Evolutionary conservation across 1,139 yeast genomes (phyloP).

Genomic region (Yamadazyma aaseri): DNA sequence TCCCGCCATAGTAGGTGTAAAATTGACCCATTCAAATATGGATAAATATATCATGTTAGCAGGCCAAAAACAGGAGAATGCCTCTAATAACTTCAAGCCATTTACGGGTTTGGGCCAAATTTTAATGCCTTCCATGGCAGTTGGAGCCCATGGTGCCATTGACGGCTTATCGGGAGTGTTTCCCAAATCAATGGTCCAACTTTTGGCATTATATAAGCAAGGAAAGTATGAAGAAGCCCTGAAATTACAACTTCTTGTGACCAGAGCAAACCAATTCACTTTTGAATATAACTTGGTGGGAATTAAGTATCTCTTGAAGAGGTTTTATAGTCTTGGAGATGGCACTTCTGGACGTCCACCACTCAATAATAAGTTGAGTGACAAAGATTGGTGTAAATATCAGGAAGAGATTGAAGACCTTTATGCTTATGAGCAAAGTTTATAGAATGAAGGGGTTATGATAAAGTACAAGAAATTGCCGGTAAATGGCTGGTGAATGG

Average conservation of each 20-base stretch:
- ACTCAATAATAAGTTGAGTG: conserved; percentile 13
- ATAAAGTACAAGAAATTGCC: too few species aligned
- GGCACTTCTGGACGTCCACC: conserved; percentile 18
- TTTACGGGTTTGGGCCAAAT: conserved; percentile 52
- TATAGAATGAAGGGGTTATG: conserved; percentile 1
- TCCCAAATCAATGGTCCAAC: conserved; percentile 38
- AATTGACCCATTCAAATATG: conserved; percentile 40
- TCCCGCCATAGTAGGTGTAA: conserved; percentile 36
- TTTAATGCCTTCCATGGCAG: conserved; percentile 41
- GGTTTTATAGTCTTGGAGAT: conserved; percentile 20
- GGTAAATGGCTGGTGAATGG: too few species aligned
- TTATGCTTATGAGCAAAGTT: conserved; percentile 12
- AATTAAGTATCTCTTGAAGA: conserved; percentile 31
- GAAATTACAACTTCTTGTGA: conserved; percentile 34
- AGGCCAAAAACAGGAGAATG: conserved; percentile 24
- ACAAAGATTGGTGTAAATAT: conserved; percentile 12
- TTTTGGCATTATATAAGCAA: conserved; percentile 25
- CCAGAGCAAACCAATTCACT: conserved; percentile 42
- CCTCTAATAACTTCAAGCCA: conserved; percentile 33
- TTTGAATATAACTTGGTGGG: conserved; percentile 45
- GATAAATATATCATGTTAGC: conserved; percentile 38
- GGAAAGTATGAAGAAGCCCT: conserved; percentile 38
- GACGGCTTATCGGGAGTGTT: conserved; percentile 48
- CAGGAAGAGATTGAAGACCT: conserved; percentile 14
- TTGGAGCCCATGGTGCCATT: conserved; percentile 45